Base-by-base conservation (phyloP, 176 grass and related monocot species). In the Pharus latifolius region DNA sequence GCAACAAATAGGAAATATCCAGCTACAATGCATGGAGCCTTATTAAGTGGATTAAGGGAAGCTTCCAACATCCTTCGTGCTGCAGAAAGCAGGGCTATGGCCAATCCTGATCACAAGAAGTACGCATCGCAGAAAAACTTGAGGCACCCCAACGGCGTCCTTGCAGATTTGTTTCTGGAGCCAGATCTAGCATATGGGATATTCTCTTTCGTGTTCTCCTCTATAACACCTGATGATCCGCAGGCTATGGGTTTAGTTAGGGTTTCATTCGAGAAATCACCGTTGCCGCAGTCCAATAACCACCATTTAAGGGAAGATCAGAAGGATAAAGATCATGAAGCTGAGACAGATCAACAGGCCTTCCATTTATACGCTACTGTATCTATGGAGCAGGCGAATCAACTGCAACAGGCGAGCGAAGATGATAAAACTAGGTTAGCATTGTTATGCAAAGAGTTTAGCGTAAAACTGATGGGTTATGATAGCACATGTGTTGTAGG, bases 1-100 rank as follows among this genome's bases (percentile, higher is more conserved):
- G 89, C 94, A 0, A 97, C 94, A 25, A 90, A 69, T 63, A 79
- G 89, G 43, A 75, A 88, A 48, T 89, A 97, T 55, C 94, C 94
- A 51, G 94, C 94, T 15, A 97, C 94, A 0, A 97, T 97, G 94
- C 94, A 97, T 56, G 94, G 94, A 41, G 94, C 94, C 56, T 90
- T 97, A 68, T 61, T 97, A 63, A 97, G 94, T 5, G 94, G 94
- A 56, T 69, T 97, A 41, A 91, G 89, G 59, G 94, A 97, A 73
- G 94, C 94, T 65, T 83, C 80, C 38, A 73, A 67, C 40, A 92
- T 97, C 60, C 65, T 75, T 20, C 60, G 75, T 29, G 86, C 83
- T 19, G 60, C 70, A 28, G 73, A 82, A 32, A 69, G 44, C 46
- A 72, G 63, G 28, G 30, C 49, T 29, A 23, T 27, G 7, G 23